These are phyloP conservation scores for Apiospora saccharicola DNA, from an alignment of 2,329 filamentous ascomycete species.

Conservation along the genomic window DNA sequence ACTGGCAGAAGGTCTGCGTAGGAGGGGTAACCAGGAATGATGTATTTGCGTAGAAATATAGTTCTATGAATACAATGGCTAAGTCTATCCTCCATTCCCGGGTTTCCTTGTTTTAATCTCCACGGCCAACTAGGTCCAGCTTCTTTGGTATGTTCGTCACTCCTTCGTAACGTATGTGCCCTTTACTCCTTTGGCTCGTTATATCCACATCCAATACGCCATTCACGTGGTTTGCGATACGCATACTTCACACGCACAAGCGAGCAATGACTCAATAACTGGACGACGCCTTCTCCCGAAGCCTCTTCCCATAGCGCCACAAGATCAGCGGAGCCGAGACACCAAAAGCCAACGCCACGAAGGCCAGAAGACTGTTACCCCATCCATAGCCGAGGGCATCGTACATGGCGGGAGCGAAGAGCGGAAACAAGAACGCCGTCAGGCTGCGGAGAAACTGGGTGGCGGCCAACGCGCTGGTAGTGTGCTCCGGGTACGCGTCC, in stretches of 20 bases:
- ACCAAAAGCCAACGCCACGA: conserved; percentile 48
- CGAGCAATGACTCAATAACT: too few species aligned
- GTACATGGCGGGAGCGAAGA: conserved; percentile 55
- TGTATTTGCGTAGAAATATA: too few species aligned
- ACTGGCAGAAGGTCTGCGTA: not conserved
- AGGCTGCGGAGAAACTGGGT: conserved; percentile 53
- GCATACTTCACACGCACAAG: too few species aligned
- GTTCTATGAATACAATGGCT: too few species aligned
- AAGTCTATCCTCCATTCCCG: too few species aligned
- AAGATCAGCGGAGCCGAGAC: conserved; percentile 53
- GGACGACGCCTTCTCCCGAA: conserved; percentile 37
- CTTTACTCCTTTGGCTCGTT: too few species aligned
- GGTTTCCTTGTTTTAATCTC: too few species aligned
- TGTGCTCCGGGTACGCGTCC: conserved; percentile 55
- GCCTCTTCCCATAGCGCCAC: conserved; percentile 51
- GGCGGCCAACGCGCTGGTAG: conserved; percentile 55
- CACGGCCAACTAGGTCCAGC: too few species aligned
- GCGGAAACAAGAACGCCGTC: conserved; percentile 56
- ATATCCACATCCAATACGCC: too few species aligned
- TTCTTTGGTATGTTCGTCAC: too few species aligned
- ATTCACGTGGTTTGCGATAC: too few species aligned
- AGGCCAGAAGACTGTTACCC: conserved; percentile 53
- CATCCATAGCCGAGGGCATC: conserved; percentile 48
- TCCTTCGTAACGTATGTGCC: too few species aligned
- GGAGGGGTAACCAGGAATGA: not conserved